phyloP scores from a whole-genome alignment of 192 early-diverging fungal genomes.

The Backusella morwellensis region DNA sequence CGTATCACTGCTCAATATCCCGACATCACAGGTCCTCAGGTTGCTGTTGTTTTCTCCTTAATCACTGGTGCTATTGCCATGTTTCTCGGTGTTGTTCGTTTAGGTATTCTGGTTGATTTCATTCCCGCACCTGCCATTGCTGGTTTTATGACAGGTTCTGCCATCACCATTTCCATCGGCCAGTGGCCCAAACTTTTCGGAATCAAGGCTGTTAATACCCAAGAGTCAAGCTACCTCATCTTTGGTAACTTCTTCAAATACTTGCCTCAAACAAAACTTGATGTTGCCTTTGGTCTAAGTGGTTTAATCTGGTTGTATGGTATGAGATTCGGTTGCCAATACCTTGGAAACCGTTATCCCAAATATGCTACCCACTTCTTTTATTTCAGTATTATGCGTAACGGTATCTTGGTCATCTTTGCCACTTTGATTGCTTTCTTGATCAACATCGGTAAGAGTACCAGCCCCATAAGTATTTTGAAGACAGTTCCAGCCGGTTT shows the following conservation, averaged over 20 bases:
- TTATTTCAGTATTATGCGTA: constrained; percentile 70
- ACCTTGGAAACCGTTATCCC: constrained; percentile 43
- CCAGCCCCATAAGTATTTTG: constrained; percentile 63
- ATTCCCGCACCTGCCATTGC: constrained; percentile 85
- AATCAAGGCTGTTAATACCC: constrained; percentile 72
- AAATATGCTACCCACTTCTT: constrained; percentile 50
- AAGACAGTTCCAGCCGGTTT: constrained; percentile 80
- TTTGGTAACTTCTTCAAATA: constrained; percentile 47
- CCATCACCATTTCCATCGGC: constrained; percentile 70
- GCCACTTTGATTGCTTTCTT: constrained; percentile 72
- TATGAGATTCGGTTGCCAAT: constrained; percentile 38
- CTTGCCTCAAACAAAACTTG: constrained; percentile 49
- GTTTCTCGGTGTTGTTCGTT: constrained; percentile 74
- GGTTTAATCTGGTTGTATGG: constrained; percentile 40
- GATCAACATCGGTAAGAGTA: constrained; percentile 46
- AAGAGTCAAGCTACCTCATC: constrained; percentile 58
- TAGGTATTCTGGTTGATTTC: constrained; percentile 90
- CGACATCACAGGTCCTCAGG: constrained; percentile 42
- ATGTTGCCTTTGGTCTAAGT: constrained; percentile 61
- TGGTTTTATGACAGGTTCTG: constrained; percentile 86
- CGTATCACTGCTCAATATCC: constrained; percentile 26
- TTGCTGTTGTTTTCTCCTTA: constrained; percentile 66
- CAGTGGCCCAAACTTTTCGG: constrained; percentile 80
- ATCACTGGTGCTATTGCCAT: constrained; percentile 72
- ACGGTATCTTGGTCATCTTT: constrained; percentile 73